Evolutionary conservation across 805 yeast species (phyloP).

Genomic region (Ogataea pini): DNA sequence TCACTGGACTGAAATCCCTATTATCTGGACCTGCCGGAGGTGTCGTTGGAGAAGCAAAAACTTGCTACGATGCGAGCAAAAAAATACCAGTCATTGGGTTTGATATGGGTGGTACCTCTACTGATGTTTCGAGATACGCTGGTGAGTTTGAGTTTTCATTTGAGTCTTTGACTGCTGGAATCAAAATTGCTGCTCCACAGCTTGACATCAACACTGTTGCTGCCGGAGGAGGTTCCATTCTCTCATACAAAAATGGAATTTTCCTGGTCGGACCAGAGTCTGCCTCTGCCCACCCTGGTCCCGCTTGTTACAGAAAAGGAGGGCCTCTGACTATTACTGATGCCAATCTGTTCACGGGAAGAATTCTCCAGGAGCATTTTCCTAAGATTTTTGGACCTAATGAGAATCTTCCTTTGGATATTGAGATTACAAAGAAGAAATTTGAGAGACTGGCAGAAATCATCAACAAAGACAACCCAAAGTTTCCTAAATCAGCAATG

Average conservation of each 20-base stretch:
- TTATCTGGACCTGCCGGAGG: slow-evolving; percentile 67
- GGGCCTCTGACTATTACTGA: slow-evolving; percentile 87
- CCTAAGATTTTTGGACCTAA: slow-evolving; percentile 81
- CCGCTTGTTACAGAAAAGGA: slow-evolving; percentile 78
- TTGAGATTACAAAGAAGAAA: slow-evolving; percentile 48
- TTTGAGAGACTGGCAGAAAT: slow-evolving; percentile 52
- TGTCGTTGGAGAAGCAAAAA: slow-evolving; percentile 56
- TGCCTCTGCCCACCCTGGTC: slow-evolving; percentile 86
- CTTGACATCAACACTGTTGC: slow-evolving; percentile 36
- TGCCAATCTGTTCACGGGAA: slow-evolving; percentile 71
- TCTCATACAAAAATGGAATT: slow-evolving; percentile 65
- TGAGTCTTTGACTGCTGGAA: slow-evolving; percentile 37
- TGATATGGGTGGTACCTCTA: slow-evolving; percentile 43
- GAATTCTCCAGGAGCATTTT: slow-evolving; percentile 68
- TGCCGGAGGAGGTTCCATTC: slow-evolving; percentile 57
- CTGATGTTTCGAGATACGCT: slow-evolving; percentile 39
- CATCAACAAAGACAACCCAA: slow-evolving; percentile 46
- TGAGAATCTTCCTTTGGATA: slow-evolving; percentile 67
- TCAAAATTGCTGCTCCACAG: slow-evolving; percentile 39
- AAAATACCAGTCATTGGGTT: slow-evolving; percentile 34
- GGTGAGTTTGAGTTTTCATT: slow-evolving; percentile 34
- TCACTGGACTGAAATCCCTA: slow-evolving; percentile 53
- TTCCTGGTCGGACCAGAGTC: slow-evolving; percentile 83
- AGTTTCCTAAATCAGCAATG: slow-evolving; percentile 49
- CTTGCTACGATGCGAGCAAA: slow-evolving; percentile 44